Conservation (phyloP, 305 asterid species). For the Petunia hybrid region DNA sequence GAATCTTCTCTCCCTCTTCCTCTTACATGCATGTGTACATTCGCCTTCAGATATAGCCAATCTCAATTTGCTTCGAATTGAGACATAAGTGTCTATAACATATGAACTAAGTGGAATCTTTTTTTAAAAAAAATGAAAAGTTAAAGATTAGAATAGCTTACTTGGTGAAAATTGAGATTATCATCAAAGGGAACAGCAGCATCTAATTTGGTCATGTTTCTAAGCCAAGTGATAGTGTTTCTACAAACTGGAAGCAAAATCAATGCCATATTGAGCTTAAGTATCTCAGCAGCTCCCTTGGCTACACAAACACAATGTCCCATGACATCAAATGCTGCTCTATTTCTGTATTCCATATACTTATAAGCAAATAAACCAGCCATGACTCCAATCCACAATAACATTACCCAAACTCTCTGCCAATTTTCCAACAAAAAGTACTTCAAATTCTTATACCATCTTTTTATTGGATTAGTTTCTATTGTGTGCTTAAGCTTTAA, state of each 20-base stretch:
- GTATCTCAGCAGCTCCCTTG: conserved; percentile 92
- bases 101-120: neutral
- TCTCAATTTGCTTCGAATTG: neutral
- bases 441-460: conserved; percentile 56
- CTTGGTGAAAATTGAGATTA: conserved; percentile 92
- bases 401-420: conserved; percentile 81
- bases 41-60: neutral
- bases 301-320: conserved; percentile 89
- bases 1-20: no score
- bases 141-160: conserved; percentile 25
- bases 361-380: conserved; percentile 76
- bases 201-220: conserved; percentile 83
- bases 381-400: conserved; percentile 75
- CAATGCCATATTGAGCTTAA: conserved; percentile 90
- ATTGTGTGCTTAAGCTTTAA: conserved; percentile 77
- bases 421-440: conserved; percentile 78
- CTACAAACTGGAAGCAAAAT: conserved; percentile 84
- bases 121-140: neutral
- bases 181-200: conserved; percentile 91
- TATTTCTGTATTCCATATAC: conserved; percentile 66
- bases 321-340: conserved; percentile 66
- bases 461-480: conserved; percentile 57
- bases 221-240: conserved; percentile 90
- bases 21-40: no score
- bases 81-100: no score